Percentiles rank a stretch among this genome's conserved stretches.
These are phyloP conservation scores for Scleroderma citrinum DNA, from an alignment of 768 basidiomycete genomes.

Conservation along the genomic window DNA sequence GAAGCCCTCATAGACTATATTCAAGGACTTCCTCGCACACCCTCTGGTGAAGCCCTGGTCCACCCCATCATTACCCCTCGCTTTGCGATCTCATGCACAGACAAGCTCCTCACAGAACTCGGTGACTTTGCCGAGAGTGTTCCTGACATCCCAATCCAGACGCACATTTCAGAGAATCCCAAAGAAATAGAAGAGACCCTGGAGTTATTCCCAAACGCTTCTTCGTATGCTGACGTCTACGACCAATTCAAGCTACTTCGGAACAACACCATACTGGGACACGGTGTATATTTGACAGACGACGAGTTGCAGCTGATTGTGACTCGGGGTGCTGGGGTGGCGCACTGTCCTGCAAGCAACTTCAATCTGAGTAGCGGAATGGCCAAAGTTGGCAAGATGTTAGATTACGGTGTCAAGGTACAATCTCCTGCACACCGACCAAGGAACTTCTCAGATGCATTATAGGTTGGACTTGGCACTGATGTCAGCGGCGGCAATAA, in stretches of 20 bases:
- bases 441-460: constrained; percentile 4
- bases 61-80: constrained; percentile 91
- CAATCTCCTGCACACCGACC: constrained; percentile 7
- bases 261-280: constrained; percentile 63
- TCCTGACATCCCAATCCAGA: constrained; percentile 73
- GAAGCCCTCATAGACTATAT: constrained; percentile 64
- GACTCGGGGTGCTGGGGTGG: constrained; percentile 57
- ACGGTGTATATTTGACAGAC: constrained; percentile 49
- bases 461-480: constrained; percentile 88
- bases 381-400: constrained; percentile 55
- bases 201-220: constrained; percentile 53
- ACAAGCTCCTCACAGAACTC: constrained; percentile 56
- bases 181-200: constrained; percentile 65
- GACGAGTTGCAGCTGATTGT: constrained; percentile 71
- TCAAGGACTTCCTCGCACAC: constrained; percentile 41
- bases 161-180: constrained; percentile 85
- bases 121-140: constrained; percentile 38
- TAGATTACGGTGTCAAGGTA: constrained; percentile 63
- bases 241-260: constrained; percentile 72
- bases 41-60: constrained; percentile 51
- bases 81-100: constrained; percentile 90
- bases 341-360: constrained; percentile 55
- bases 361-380: constrained; percentile 81
- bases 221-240: constrained; percentile 77
- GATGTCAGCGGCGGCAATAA: constrained; percentile 86